Base-by-base conservation (phyloP, 768 basidiomycete species). In the Pleurotus cornucopiae region DNA sequence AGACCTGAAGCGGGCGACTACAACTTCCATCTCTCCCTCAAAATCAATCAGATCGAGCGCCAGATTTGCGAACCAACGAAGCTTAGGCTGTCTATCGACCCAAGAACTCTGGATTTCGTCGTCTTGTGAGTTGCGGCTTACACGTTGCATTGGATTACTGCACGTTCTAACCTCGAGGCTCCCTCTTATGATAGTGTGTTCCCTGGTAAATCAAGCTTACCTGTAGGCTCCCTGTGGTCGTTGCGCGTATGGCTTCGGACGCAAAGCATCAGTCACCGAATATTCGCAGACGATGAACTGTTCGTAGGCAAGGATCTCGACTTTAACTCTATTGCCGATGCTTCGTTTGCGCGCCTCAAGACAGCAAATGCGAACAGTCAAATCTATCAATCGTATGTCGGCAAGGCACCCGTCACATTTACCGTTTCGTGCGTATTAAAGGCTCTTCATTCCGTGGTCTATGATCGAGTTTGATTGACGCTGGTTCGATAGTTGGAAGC, bases 231-330 rank as follows among this genome's bases (percentile, higher is more conserved):
- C 54, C 65, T 85, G 2, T 81, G 73, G 69, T 77, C 79, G 13
- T 69, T 86, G 18, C 83, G 86, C 0, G 81, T 86, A 16, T 88
- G 86, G 85, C 70, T 88, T 44, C 75, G 81, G 12, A 77, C 77
- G 14, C 16, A 18, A 30, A 75, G 72, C n/a, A 68, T 82, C 38
- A 82, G 87, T 55, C 86, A 86, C 58, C 78, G 84, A 37, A 55
- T 88, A 44, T 88, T 88, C 61, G 76, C 77, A 37, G 82, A 83
- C 16, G 82, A 85, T 60, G 82, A 85, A 23, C 63, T 88, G 23
- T 87, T 84, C 84, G 69, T 87, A 11, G 85, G 82, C 14, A 81
- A 73, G 62, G 84, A 88, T 62, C 83, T 82, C 4, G 84, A 88
- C 62, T 87, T 88, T 63, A 66, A 70, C 44, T 70, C 78, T 1